Evolutionary conservation across 2,329 filamentous ascomycete species (phyloP), one percentile per base, ranked within the genome.

Genomic region (Cadophora sp.): DNA sequence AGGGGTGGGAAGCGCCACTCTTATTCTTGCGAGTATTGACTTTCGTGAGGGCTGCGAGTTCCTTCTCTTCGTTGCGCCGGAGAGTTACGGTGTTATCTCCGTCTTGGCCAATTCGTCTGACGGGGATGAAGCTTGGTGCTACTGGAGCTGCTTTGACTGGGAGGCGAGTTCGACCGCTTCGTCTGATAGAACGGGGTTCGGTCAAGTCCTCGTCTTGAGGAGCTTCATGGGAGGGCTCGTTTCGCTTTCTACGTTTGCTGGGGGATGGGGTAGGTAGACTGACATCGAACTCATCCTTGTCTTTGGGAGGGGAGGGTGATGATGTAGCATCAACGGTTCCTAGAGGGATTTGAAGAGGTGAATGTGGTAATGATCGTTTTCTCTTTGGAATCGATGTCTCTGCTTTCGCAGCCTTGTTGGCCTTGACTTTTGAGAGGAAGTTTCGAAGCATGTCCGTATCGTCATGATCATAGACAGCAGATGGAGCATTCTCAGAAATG

Each of bases 1-100:
- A 68, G 0, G 80, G 79, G 7, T 71, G 73, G 5, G 80, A 64
- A 0, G 81, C 76, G 20, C 71, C 75, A 3, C 72, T 79, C 73
- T 82, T 83, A 67, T 84, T 84, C 69, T 81, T 81, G 33, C 80
- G 76, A 1, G 82, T 84, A 67, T 84, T 84, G 60, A 78, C 74
- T 3, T 79, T 73, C 0, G 82, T 83, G 50, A 82, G 66, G 1
- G 78, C 75, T 0, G 80, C 80, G 9, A 83, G 70, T 55, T 83
- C 80, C 71, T 81, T 81, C 50, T 82, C 81, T 16, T 77, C 78
- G 66, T 69, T 79, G 55, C 78, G 77, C 47, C 68, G 70, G 11
- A 77, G 63, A 9, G 72, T 74, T 20, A 76, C 67, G 1, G 73
- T 74, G 8, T 62, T 74, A 45, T 77, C 75, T 11, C 66, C 71